Evolutionary conservation across 495 filamentous ascomycete genomes (phyloP).

Genomic region (Talaromyces trachyspermus): DNA sequence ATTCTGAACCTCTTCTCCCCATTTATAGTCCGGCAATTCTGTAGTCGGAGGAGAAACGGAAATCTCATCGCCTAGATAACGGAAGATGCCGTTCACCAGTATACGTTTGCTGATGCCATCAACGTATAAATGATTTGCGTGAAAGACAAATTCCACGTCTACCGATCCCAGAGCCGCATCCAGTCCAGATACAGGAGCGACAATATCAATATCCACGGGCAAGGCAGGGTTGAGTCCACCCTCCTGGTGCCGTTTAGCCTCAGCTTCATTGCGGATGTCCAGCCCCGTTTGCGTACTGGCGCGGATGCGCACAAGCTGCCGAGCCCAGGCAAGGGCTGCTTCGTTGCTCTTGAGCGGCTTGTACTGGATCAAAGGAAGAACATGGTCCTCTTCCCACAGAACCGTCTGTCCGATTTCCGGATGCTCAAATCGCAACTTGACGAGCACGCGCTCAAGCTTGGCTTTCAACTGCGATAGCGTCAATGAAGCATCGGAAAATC

Average conservation of each 20-base stretch:
- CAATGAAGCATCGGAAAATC: not conserved
- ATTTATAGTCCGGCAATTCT: not conserved
- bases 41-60: too few species aligned
- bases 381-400: not conserved
- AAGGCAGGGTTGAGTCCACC: not conserved
- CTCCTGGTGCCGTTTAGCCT: not conserved
- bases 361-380: not conserved
- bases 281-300: not conserved
- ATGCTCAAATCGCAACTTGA: not conserved
- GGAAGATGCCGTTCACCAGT: not conserved
- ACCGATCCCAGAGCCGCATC: not conserved
- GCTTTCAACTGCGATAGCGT: not conserved
- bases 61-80: not conserved
- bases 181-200: not conserved
- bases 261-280: not conserved
- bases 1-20: slow-evolving; percentile 1
- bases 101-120: slow-evolving; percentile 3
- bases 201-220: not conserved
- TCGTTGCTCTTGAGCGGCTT: not conserved
- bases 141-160: not conserved
- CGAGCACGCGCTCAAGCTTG: not conserved
- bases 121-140: slow-evolving; percentile 1
- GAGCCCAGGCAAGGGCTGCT: not conserved
- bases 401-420: not conserved
- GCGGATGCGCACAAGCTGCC: not conserved